A percentile compares a stretch with the other conserved stretches of the same genome.
These are phyloP conservation scores for Coleophoma cylindrospora DNA, from an alignment of 2,329 filamentous ascomycete genomes.

Conservation along the genomic window DNA sequence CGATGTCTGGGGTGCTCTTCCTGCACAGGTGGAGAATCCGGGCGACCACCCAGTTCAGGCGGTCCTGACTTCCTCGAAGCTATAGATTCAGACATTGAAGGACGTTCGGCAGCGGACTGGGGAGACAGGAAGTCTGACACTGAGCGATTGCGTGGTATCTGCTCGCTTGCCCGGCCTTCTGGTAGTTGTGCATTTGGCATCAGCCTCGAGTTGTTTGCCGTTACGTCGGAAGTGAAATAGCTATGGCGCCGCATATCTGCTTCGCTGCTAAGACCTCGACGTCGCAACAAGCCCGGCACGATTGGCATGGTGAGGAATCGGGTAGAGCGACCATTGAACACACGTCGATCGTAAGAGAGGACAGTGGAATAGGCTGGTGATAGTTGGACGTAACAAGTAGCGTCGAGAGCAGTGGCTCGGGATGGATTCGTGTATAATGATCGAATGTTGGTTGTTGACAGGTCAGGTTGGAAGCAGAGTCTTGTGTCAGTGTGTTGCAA, in stretches of 20 bases:
- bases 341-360: background rate
- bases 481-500: no score
- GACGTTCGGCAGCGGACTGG: conserved; percentile 4
- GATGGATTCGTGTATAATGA: background rate
- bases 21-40: conserved; percentile 40
- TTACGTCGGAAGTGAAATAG: conserved; percentile 17
- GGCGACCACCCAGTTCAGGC: conserved; percentile 9
- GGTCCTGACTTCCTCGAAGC: conserved; percentile 9
- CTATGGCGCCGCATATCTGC: conserved; percentile 25
- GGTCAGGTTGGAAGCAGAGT: background rate
- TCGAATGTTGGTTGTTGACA: background rate
- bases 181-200: conserved; percentile 7
- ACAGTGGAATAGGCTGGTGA: background rate
- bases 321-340: background rate
- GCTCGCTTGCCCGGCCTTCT: conserved; percentile 26
- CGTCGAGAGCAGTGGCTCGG: no score
- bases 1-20: conserved; percentile 52
- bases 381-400: background rate
- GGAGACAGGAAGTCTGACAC: conserved; percentile 22
- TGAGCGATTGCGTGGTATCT: conserved; percentile 23
- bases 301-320: conserved; percentile 18
- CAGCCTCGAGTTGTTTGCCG: conserved; percentile 3
- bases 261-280: conserved; percentile 21
- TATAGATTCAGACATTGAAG: conserved; percentile 10
- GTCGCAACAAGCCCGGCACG: conserved; percentile 23